phyloP scores from a whole-genome alignment of 1,284 basidiomycete species.

The Mycena citricolor region DNA sequence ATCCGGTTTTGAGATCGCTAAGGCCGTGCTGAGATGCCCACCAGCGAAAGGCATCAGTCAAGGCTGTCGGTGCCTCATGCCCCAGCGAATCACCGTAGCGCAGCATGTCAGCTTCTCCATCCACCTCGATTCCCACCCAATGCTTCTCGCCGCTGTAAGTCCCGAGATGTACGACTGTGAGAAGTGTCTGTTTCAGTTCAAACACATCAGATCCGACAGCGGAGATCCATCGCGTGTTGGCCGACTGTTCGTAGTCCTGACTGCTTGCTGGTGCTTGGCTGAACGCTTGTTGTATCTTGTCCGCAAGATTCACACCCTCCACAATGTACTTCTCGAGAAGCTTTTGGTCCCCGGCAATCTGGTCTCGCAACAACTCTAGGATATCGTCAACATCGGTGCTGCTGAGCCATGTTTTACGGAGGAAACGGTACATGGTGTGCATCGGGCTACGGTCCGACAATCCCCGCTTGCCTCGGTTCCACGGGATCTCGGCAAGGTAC shows the following conservation, averaged over 20 bases:
- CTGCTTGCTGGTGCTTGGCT: background rate
- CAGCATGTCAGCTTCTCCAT: background rate
- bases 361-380: background rate
- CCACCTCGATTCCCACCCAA: constrained; percentile 21
- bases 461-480: constrained; percentile 5
- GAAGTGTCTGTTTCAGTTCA: background rate
- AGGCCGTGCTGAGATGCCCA: constrained; percentile 18
- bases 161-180: constrained; percentile 13
- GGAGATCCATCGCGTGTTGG: background rate
- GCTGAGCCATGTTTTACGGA: constrained; percentile 4
- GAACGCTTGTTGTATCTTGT: background rate
- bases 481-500: too few species aligned
- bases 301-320: constrained; percentile 7
- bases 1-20: background rate
- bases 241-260: background rate
- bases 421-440: constrained; percentile 4
- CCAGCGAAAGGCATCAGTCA: constrained; percentile 13
- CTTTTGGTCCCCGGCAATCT: background rate
- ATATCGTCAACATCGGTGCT: constrained; percentile 5
- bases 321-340: background rate
- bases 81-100: constrained; percentile 19
- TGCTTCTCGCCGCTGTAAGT: constrained; percentile 6
- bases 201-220: constrained; percentile 4
- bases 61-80: constrained; percentile 6
- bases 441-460: constrained; percentile 2